These are phyloP conservation scores for Diplodia sapinea DNA, from an alignment of 2,329 filamentous ascomycete genomes.

Conservation along the genomic window DNA sequence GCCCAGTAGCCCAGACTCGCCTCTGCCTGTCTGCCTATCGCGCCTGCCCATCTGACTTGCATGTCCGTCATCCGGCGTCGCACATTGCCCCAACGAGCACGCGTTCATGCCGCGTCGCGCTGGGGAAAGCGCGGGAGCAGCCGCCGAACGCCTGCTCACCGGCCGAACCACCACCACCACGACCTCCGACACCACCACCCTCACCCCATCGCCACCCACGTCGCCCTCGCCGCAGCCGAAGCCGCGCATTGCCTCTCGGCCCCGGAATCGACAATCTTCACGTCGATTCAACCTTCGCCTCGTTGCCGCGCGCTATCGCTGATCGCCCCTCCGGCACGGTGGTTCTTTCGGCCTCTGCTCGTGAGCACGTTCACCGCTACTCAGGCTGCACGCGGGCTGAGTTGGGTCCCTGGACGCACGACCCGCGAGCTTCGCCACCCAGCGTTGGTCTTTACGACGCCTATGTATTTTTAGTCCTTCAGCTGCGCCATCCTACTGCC, in stretches of 20 bases:
- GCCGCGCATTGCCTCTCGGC: neutral
- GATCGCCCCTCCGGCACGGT: constrained; percentile 24
- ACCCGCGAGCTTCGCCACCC: constrained; percentile 23
- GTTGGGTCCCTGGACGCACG: constrained; percentile 1
- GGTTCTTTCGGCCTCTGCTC: constrained; percentile 23
- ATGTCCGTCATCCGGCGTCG: neutral
- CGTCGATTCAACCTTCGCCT: constrained; percentile 17
- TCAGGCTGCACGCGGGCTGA: constrained; percentile 11
- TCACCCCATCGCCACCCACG: neutral
- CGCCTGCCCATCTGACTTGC: neutral
- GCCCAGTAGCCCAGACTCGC: neutral
- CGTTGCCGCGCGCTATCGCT: constrained; percentile 27
- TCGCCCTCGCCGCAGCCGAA: neutral
- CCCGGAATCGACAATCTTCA: neutral
- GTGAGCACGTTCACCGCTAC: constrained; percentile 27
- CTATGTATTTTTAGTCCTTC: constrained; percentile 20
- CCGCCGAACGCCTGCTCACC: constrained; percentile 6
- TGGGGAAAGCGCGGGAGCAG: constrained; percentile 1
- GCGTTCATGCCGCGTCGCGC: neutral
- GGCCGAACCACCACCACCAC: neutral
- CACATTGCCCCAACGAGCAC: neutral
- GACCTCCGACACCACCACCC: neutral
- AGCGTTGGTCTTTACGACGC: constrained; percentile 5
- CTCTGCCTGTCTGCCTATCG: neutral
- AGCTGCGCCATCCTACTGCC: constrained; percentile 6